Evolutionary conservation across 345 rosid species (phyloP).

Genomic region (Rhodamnia rubescens): DNA sequence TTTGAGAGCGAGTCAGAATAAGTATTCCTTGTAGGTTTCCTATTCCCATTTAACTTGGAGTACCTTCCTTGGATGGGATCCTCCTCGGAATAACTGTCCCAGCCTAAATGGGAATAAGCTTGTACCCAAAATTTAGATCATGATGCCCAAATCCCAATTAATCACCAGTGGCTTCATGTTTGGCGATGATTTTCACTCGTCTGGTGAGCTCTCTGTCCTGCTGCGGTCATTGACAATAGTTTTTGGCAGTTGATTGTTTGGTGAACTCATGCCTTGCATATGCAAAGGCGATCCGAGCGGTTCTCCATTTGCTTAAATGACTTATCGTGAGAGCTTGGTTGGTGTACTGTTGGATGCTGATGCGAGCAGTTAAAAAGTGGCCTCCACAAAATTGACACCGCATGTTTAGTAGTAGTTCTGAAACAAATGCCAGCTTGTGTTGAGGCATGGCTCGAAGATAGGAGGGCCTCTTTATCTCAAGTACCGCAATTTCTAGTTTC

Average conservation of each 20-base stretch:
- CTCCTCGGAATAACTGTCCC: background rate
- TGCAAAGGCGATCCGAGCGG: background rate
- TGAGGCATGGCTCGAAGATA: background rate
- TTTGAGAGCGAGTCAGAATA: background rate
- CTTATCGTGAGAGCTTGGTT: background rate
- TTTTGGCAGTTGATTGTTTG: background rate
- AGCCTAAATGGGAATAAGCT: background rate
- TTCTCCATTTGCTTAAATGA: background rate
- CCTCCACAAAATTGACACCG: background rate
- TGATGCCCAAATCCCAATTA: background rate
- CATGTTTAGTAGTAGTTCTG: background rate
- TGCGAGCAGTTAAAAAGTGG: background rate
- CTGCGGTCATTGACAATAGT: background rate
- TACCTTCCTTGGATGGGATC: background rate
- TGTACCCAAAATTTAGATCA: background rate
- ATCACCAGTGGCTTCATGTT: background rate
- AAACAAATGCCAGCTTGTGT: background rate
- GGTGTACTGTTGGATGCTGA: background rate
- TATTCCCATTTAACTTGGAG: background rate
- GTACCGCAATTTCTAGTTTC: background rate
- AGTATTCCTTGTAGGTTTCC: background rate
- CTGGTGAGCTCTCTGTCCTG: background rate
- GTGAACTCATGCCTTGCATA: background rate
- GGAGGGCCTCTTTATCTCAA: background rate
- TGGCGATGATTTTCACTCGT: background rate